Percentiles rank a stretch among this genome's conserved stretches.
These are phyloP conservation scores for Blastobotrys elegans DNA, from an alignment of 1,139 yeast species.

Conservation along the genomic window DNA sequence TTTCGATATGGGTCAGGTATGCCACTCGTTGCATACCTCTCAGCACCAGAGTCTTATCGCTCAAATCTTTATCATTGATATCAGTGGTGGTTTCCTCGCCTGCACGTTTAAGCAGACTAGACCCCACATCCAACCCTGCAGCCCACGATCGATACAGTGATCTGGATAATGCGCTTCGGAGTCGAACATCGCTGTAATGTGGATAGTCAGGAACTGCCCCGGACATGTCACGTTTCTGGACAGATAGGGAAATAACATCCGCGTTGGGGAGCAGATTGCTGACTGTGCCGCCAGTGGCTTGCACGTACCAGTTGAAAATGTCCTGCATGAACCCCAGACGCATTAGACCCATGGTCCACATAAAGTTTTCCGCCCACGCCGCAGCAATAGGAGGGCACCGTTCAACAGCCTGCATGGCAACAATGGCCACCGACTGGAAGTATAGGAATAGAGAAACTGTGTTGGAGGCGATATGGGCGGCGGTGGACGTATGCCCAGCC, in stretches of 20 bases:
- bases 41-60: constrained; percentile 67
- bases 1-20: constrained; percentile 75
- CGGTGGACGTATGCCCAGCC: constrained; percentile 85
- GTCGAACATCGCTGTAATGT: constrained; percentile 23
- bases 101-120: constrained; percentile 4
- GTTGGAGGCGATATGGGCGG: constrained; percentile 95
- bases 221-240: constrained; percentile 48
- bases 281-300: constrained; percentile 89
- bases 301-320: constrained; percentile 91
- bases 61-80: constrained; percentile 52
- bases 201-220: constrained; percentile 20
- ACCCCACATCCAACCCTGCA: constrained; percentile 13
- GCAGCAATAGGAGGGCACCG: constrained; percentile 95
- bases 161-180: constrained; percentile 20
- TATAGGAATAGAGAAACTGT: constrained; percentile 88
- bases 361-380: constrained; percentile 96
- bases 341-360: constrained; percentile 94
- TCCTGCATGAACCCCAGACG: constrained; percentile 74
- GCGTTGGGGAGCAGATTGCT: constrained; percentile 62
- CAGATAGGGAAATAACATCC: constrained; percentile 65
- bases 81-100: constrained; percentile 58
- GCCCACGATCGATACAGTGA: constrained; percentile 20
- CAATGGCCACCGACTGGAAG: constrained; percentile 89
- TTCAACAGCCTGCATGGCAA: constrained; percentile 94
- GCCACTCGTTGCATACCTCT: constrained; percentile 94